Conservation (phyloP, 768 basidiomycete genomes). For the Tylopilus felleus region DNA sequence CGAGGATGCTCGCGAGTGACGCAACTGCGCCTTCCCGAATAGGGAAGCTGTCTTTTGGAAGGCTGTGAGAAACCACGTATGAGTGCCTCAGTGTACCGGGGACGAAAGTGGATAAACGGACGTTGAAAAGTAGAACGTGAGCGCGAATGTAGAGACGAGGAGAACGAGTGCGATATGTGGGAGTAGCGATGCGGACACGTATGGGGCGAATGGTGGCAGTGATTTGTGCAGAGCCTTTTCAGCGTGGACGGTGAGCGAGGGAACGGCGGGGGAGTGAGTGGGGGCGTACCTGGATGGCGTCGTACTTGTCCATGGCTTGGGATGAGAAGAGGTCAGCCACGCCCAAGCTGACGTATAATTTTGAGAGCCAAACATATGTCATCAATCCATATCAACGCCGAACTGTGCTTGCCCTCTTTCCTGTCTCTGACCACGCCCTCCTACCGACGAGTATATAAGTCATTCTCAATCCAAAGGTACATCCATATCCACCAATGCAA, state of each 20-base stretch:
- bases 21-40: conserved; percentile 70
- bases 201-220: conserved; percentile 68
- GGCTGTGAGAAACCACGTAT: conserved; percentile 41
- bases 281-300: conserved; percentile 48
- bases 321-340: background rate
- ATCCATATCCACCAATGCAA: background rate
- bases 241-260: background rate
- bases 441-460: background rate
- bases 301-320: conserved; percentile 52
- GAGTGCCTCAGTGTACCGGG: conserved; percentile 2
- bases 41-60: conserved; percentile 69
- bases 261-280: background rate
- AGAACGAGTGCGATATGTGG: conserved; percentile 74
- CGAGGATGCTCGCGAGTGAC: conserved; percentile 68
- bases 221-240: conserved; percentile 58
- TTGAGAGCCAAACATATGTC: conserved; percentile 58
- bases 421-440: conserved; percentile 15
- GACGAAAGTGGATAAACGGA: conserved; percentile 34
- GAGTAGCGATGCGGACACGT: conserved; percentile 62
- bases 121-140: conserved; percentile 91
- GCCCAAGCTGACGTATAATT: conserved; percentile 40
- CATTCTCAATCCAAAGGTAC: conserved; percentile 6
- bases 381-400: conserved; percentile 47
- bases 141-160: conserved; percentile 71
- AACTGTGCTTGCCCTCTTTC: conserved; percentile 19